These are phyloP conservation scores for Populus davidiana DNA, from an alignment of 345 rosid species.

Conservation along the genomic window DNA sequence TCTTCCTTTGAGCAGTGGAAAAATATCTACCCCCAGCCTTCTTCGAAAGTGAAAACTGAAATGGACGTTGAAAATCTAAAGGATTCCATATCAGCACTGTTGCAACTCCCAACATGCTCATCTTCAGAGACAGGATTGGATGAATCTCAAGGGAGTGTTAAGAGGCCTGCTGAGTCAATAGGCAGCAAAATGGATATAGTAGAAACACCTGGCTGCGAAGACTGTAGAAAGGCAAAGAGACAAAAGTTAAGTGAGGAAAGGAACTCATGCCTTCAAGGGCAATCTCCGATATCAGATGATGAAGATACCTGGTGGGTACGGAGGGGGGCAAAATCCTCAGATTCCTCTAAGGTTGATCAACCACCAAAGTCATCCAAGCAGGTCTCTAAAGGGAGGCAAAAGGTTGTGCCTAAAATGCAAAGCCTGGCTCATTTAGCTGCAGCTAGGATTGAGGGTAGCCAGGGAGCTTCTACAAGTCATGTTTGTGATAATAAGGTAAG, in stretches of 20 bases:
- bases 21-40: conserved; percentile 9
- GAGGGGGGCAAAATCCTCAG: conserved; percentile 61
- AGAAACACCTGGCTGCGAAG: conserved; percentile 90
- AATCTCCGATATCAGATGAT: conserved; percentile 72
- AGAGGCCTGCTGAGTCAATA: conserved; percentile 46
- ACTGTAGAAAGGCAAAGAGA: conserved; percentile 61
- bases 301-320: conserved; percentile 95
- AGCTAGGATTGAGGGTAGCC: conserved; percentile 95
- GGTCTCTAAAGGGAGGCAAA: conserved; percentile 77
- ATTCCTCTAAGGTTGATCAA: conserved; percentile 62
- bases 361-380: conserved; percentile 66
- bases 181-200: conserved; percentile 18
- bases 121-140: conserved; percentile 44
- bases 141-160: conserved; percentile 69
- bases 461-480: conserved; percentile 95
- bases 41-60: conserved; percentile 41
- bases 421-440: conserved; percentile 89
- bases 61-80: conserved; percentile 53
- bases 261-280: conserved; percentile 53
- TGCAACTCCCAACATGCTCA: conserved; percentile 60
- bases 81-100: conserved; percentile 57
- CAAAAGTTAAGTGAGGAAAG: conserved; percentile 55
- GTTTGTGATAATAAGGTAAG: conserved; percentile 61
- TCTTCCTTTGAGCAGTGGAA: conserved; percentile 19
- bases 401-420: conserved; percentile 78